phyloP scores from a whole-genome alignment of 805 yeast genomes.

The Hermanozyma aechmeae region DNA sequence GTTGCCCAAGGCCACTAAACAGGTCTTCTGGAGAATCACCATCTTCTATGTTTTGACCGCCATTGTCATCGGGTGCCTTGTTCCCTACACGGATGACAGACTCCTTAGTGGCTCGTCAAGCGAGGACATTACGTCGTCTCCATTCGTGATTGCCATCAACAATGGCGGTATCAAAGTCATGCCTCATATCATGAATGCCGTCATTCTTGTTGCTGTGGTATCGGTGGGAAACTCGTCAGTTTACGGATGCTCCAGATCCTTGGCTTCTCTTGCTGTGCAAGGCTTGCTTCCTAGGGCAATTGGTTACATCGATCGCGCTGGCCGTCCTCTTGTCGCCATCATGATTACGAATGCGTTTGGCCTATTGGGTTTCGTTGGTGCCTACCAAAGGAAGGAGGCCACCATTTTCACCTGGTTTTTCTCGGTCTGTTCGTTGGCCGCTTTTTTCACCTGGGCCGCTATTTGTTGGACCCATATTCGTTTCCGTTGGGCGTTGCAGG shows the following conservation, averaged over 20 bases:
- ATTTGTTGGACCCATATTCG: constrained; percentile 17
- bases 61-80: constrained; percentile 41
- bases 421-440: constrained; percentile 17
- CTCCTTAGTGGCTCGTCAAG: constrained; percentile 34
- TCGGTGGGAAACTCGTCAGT: constrained; percentile 72
- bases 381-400: constrained; percentile 14
- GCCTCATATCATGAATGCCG: constrained; percentile 60
- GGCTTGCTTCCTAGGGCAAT: constrained; percentile 53
- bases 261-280: constrained; percentile 53
- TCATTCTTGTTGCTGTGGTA: constrained; percentile 55
- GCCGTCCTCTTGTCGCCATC: constrained; percentile 58
- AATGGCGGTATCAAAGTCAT: constrained; percentile 56
- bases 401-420: constrained; percentile 17
- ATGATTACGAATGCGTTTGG: constrained; percentile 45
- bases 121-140: constrained; percentile 59
- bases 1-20: constrained; percentile 48
- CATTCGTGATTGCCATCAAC: constrained; percentile 65
- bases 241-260: constrained; percentile 58
- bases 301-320: constrained; percentile 54
- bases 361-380: constrained; percentile 53
- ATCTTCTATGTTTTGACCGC: constrained; percentile 41
- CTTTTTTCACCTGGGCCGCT: constrained; percentile 20
- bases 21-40: constrained; percentile 46
- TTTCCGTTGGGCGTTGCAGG: constrained; percentile 15
- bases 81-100: constrained; percentile 35